Base-by-base conservation (phyloP, 805 yeast species). In the Yamadazyma scolyti region DNA sequence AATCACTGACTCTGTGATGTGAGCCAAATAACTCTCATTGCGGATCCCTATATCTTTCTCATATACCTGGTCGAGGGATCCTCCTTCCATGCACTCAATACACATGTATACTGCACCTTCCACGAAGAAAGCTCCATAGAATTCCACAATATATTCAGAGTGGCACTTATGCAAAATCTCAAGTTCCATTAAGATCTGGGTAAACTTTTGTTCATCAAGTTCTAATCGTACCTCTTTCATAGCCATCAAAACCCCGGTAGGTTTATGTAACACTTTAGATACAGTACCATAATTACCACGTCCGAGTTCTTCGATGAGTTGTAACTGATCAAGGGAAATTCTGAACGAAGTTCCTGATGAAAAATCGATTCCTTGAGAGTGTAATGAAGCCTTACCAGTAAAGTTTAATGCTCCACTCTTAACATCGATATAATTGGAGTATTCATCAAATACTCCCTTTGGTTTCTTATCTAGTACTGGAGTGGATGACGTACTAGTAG, bases 41-140 rank as follows among this genome's bases (percentile, higher is more conserved):
- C 83, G 66, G 10, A 65, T 52, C 3, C 72, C 71, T 24, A 89
- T 87, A 28, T 63, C 66, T 17, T 56, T 54, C 3, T 78, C 82
- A 56, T 88, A 90, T 10, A 89, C 69, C 50, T 83, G 85, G 58
- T 90, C 96, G 37, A 90, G 62, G 0, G 96, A 86, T 0, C 96
- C 96, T 28, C 96, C 97, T 56, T 87, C 94, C 98, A 90, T 90
- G 56, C 79, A 86, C 61, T 90, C 98, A 75, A 90, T 90, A 61
- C 97, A 93, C 86, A 90, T 87, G 61, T 89, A 93, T 16, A 90
- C 98, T 1, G 97, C 96, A 27, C 97, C 96, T 59, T 93, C 98
- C 19, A 87, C 87, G 52, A 90, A 93, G 52, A 90, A 90, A 1
- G 98, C 98, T 25, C 98, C 98, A 52, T 85, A 93, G 48, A 93